Conservation (phyloP, 768 basidiomycete species). For the Baorangia bicolor region DNA sequence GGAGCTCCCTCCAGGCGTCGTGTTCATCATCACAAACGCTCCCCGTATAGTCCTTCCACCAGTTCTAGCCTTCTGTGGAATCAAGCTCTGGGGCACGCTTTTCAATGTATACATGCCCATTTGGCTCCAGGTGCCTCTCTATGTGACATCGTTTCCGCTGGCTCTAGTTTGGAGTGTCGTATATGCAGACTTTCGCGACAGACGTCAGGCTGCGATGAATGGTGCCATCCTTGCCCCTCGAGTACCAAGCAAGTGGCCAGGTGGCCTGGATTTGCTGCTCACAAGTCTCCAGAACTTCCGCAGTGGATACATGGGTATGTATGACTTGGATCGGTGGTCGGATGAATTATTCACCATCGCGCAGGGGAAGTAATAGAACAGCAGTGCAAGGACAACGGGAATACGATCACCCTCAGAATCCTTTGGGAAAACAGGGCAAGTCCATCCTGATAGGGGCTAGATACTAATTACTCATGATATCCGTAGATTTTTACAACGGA, state of each 20-base stretch:
- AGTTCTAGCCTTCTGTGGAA: slow-evolving; percentile 14
- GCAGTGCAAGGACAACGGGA: slow-evolving; percentile 28
- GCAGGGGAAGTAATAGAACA: slow-evolving; percentile 32
- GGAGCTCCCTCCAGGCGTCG: slow-evolving; percentile 36
- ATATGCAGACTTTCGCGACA: slow-evolving; percentile 13
- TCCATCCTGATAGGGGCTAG: slow-evolving; percentile 1
- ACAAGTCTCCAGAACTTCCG: slow-evolving; percentile 23
- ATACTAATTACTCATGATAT: neutral
- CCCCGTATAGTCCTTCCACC: slow-evolving; percentile 23
- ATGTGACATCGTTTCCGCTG: slow-evolving; percentile 24
- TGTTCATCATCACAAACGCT: slow-evolving; percentile 26
- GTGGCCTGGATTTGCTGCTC: slow-evolving; percentile 35
- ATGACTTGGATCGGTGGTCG: neutral
- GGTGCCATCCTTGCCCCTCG: slow-evolving; percentile 36
- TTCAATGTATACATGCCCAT: slow-evolving; percentile 5
- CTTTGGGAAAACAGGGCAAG: slow-evolving; percentile 42
- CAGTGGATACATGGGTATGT: slow-evolving; percentile 30
- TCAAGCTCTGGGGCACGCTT: slow-evolving; percentile 8
- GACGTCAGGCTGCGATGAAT: slow-evolving; percentile 10
- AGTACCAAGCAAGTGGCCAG: slow-evolving; percentile 36
- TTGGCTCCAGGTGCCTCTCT: slow-evolving; percentile 21
- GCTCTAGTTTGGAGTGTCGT: slow-evolving; percentile 16
- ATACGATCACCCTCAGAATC: slow-evolving; percentile 32
- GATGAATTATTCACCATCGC: neutral
- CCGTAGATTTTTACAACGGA: slow-evolving; percentile 45